Evolutionary conservation across 1,284 basidiomycete species (phyloP), one percentile per base, ranked within the genome.

Genomic region (Ceratobasidium theobromae): DNA sequence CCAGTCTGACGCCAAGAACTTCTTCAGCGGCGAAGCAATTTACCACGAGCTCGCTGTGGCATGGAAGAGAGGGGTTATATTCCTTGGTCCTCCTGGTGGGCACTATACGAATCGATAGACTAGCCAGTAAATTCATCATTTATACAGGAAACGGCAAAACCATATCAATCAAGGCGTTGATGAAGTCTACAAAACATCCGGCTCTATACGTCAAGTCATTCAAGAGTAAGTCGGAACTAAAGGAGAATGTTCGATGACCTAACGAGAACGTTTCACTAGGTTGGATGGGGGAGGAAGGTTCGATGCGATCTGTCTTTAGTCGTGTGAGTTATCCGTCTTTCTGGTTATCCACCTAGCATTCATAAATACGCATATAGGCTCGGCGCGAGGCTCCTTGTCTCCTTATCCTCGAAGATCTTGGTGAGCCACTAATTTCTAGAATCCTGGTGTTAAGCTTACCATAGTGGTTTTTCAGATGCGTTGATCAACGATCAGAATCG

Each of bases 71-170:
- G 77, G 77, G 1, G 53, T 77, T 41, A 77, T 78, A 68, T 75
- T 78, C 69, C 70, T 76, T 4, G 88, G 88, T 2, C 86, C 88
- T 30, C 87, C 88, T 73, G 87, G 87, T 82, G 72, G 60, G 49
- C 41, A 9, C 12, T 9, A 16, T 11, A 16, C 35, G 43, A 45
- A 5, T 30, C 53, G 14, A n/a, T 16, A 9, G 18, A 9, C 52
- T 23, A 9, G 27, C 30, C 49, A 16, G 49, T 18, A 28, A 25
- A 52, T 21, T 25, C 49, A 16, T 18, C 32, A 41, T 72, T 70
- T 72, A 68, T 23, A 55, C 74, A 81, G 89, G 90, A 1, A 93
- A 93, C 69, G 91, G 91, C 2, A 93, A 93, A 76, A 93, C 90
- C 0, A 90, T 91, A 75, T 88, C 82, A 67, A 79, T 93, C 73